Percentiles rank a stretch among this genome's conserved stretches.
Conservation (phyloP, 2,329 filamentous ascomycete genomes). For the Aureobasidium sp. region DNA sequence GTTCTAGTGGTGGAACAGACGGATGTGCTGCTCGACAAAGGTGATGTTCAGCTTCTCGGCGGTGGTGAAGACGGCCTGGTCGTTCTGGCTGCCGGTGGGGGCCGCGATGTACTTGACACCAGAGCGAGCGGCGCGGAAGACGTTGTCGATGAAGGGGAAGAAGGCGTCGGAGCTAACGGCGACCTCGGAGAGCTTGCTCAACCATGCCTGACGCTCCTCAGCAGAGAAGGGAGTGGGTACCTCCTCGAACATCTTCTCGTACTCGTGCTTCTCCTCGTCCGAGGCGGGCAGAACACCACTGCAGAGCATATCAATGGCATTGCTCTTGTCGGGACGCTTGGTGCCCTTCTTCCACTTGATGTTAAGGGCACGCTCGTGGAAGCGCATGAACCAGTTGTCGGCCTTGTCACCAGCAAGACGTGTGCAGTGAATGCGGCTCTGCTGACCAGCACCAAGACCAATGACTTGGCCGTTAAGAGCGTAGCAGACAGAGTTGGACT, state of each 20-base stretch:
- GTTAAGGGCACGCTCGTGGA: constrained; percentile 78
- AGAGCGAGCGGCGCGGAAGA: constrained; percentile 81
- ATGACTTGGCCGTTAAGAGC: constrained; percentile 88
- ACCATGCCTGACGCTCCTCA: constrained; percentile 80
- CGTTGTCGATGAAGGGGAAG: constrained; percentile 98
- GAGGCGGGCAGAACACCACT: constrained; percentile 79
- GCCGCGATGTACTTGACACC: constrained; percentile 95
- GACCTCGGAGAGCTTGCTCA: constrained; percentile 70
- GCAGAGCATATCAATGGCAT: constrained; percentile 91
- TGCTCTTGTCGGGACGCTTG: constrained; percentile 95
- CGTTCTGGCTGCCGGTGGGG: constrained; percentile 83
- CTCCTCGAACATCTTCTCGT: constrained; percentile 83
- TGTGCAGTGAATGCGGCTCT: constrained; percentile 97
- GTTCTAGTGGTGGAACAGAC: constrained; percentile 81
- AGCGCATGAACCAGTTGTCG: constrained; percentile 99
- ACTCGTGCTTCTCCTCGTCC: constrained; percentile 75
- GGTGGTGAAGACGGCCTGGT: constrained; percentile 72
- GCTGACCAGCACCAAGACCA: constrained; percentile 90
- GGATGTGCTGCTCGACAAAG: constrained; percentile 89
- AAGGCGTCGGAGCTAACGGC: constrained; percentile 92
- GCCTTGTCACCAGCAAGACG: constrained; percentile 95
- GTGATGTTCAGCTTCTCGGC: constrained; percentile 87
- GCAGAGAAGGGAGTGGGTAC: constrained; percentile 74
- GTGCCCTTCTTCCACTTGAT: constrained; percentile 97
- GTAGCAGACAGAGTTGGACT: constrained; percentile 99